Percentiles rank a stretch among this genome's conserved stretches.
These are phyloP conservation scores for Austroboletus olivaceoglutinosus DNA, from an alignment of 1,284 basidiomycete genomes.

Conservation along the genomic window DNA sequence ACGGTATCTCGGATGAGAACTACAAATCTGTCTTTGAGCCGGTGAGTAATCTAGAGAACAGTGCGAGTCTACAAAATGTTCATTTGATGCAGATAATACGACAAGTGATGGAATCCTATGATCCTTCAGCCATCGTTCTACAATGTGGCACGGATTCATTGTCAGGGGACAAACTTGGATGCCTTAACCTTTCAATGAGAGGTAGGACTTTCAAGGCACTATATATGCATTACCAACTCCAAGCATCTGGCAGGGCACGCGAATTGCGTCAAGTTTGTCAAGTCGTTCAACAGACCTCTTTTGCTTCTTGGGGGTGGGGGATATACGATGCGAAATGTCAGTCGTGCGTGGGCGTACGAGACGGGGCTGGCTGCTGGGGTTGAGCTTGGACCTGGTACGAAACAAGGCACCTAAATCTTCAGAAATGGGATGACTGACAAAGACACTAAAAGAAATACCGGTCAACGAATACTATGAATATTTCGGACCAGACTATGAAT, in stretches of 20 bases:
- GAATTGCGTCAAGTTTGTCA: slow-evolving; percentile 96
- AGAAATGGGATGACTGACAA: slow-evolving; percentile 8
- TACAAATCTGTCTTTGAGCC: slow-evolving; percentile 97
- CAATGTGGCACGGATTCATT: slow-evolving; percentile 99
- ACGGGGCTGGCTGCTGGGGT: slow-evolving; percentile 96
- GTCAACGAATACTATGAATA: slow-evolving; percentile 99
- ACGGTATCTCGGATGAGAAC: slow-evolving; percentile 94
- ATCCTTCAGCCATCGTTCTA: slow-evolving; percentile 93
- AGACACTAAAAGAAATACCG: slow-evolving; percentile 70
- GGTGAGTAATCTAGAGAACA: slow-evolving; percentile 45
- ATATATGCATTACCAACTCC: background rate
- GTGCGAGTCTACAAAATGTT: background rate
- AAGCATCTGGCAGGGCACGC: slow-evolving; percentile 72
- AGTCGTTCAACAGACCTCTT: slow-evolving; percentile 92
- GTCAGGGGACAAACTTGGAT: slow-evolving; percentile 94
- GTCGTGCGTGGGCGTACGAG: slow-evolving; percentile 97
- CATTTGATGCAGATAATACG: slow-evolving; percentile 75
- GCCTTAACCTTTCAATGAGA: slow-evolving; percentile 96
- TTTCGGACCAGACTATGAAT: slow-evolving; percentile 95
- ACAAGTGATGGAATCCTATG: slow-evolving; percentile 94
- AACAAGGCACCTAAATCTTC: background rate
- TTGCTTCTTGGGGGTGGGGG: slow-evolving; percentile 95
- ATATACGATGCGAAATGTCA: slow-evolving; percentile 98
- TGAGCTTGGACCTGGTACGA: slow-evolving; percentile 79
- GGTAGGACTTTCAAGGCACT: slow-evolving; percentile 44